Evolutionary conservation across 306 rosid genomes (phyloP).

Genomic region (Luffa acutangula): DNA sequence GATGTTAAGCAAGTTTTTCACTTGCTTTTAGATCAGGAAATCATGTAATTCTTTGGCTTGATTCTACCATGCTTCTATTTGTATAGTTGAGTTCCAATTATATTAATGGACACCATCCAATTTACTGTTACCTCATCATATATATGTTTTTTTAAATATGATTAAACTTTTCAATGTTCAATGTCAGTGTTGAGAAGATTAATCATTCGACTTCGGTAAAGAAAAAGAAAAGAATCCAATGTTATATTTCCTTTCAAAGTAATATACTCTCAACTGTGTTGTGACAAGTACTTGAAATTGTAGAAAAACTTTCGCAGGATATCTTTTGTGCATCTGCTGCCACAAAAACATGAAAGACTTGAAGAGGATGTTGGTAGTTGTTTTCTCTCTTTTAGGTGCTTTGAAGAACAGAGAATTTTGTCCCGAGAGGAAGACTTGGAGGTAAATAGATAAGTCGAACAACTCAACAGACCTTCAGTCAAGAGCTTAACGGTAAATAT

Average conservation of each 20-base stretch:
- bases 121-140: neutral
- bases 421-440: constrained; percentile 10
- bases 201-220: neutral
- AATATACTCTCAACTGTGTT: neutral
- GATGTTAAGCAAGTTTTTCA: neutral
- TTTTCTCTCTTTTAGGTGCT: neutral
- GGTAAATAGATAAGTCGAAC: constrained; percentile 15
- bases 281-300: neutral
- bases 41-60: neutral
- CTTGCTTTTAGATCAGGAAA: neutral
- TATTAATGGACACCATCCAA: neutral
- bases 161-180: neutral
- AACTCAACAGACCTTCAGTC: constrained; percentile 15
- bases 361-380: neutral
- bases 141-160: neutral
- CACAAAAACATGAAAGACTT: neutral
- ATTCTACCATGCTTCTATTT: neutral
- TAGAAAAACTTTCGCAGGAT: neutral
- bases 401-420: constrained; percentile 3
- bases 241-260: neutral
- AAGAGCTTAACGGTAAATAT: constrained; percentile 17
- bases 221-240: neutral
- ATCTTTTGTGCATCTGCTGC: neutral
- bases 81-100: constrained; percentile 1
- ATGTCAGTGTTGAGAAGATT: neutral